Base-by-base conservation (phyloP, 225 moss, liverwort and hornwort genomes). In the Physcomitrellopsis africana region DNA sequence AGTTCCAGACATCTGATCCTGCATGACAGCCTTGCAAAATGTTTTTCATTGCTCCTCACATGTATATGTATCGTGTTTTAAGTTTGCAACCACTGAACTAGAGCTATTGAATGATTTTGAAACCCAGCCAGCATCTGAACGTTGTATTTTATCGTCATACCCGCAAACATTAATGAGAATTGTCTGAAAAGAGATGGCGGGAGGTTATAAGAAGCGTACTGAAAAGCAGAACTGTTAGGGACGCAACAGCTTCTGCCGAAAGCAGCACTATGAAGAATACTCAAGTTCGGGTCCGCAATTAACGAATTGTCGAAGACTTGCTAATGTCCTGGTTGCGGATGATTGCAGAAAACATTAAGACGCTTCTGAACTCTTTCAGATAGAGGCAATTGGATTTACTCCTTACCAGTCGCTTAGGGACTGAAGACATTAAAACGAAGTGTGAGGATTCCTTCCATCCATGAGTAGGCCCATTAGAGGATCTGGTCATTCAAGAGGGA, bases 311-410 rank as follows among this genome's bases (percentile, higher is more conserved):
- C 14, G 53, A 15, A 10, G 67, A 29, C 37, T 45, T 60, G 26
- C 66, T 79, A 41, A 83, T 75, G 82, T 23, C 55, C 14, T 64
- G 65, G 14, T 83, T 74, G 76, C 77, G 72, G 82, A 51, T 57
- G 64, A 48, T 68, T 85, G 72, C 84, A 85, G 87, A 51, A 61
- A 43, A 80, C 51, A 82, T 60, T 11, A 80, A 82, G 80, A 75
- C 64, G 51, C 87, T 82, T 16, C 82, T 84, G 67, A 77, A 79
- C 72, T 79, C 87, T 20, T 87, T 87, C 82, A 87, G 82, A 60
- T 2, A 82, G 71, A 82, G 66, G 56, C 13, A 72, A 62, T 58
- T 72, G 77, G 55, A 69, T 51, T 60, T 85, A 3, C 48, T 80
- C 59, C 60, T 87, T 11, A 68, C 80, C 14, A 80, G 84, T 49